These are phyloP conservation scores for Trichoderma atroviride DNA, from an alignment of 2,329 filamentous ascomycete genomes.

Conservation along the genomic window DNA sequence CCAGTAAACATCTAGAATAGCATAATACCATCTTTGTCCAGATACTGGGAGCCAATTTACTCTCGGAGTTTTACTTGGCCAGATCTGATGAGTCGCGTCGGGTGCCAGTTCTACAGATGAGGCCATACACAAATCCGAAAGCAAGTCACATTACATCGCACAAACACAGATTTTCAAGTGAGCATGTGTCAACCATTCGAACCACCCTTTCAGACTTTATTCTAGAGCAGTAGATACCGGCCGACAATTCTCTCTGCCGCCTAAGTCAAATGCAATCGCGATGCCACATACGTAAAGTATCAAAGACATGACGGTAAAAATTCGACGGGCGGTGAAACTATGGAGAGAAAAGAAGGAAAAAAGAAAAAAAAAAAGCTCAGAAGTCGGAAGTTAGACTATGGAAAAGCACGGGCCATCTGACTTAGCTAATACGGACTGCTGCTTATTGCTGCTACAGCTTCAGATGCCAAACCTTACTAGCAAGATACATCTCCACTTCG, in stretches of 20 bases:
- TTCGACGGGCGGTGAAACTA: constrained; percentile 35
- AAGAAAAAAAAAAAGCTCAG: constrained; percentile 33
- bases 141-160: background rate
- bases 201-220: constrained; percentile 75
- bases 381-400: constrained; percentile 33
- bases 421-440: constrained; percentile 8
- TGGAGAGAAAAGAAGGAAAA: constrained; percentile 30
- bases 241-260: constrained; percentile 67
- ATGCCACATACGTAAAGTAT: constrained; percentile 50
- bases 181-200: constrained; percentile 78
- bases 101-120: background rate
- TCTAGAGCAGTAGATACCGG: constrained; percentile 90
- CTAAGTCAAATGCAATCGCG: constrained; percentile 55
- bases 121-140: background rate
- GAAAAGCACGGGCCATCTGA: constrained; percentile 32
- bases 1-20: constrained; percentile 10
- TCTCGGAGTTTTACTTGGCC: background rate
- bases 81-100: background rate
- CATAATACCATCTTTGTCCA: constrained; percentile 34
- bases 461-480: background rate
- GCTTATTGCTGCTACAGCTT: background rate
- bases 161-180: background rate
- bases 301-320: constrained; percentile 37
- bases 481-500: constrained; percentile 32
- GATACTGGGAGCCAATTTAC: background rate